Conservation (phyloP, 1,139 yeast species). For the Blastobotrys petasosporus region DNA sequence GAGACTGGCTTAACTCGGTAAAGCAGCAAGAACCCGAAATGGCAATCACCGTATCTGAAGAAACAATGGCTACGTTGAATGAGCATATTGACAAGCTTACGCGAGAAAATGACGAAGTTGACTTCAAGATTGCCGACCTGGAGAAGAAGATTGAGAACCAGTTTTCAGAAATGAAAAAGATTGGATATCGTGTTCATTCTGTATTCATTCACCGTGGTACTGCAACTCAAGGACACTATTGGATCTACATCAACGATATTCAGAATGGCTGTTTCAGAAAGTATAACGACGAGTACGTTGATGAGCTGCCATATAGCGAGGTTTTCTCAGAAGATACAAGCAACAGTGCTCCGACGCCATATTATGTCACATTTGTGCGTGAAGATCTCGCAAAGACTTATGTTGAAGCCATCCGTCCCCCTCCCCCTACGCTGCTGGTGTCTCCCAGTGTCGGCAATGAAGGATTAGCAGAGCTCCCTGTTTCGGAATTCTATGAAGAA, state of each 20-base stretch:
- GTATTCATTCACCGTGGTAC: conserved; percentile 94
- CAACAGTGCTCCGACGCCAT: conserved; percentile 86
- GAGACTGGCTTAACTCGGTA: conserved; percentile 44
- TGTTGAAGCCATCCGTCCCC: conserved; percentile 48
- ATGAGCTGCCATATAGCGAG: conserved; percentile 69
- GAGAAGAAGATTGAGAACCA: conserved; percentile 49
- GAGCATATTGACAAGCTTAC: conserved; percentile 26
- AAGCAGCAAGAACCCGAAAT: conserved; percentile 11
- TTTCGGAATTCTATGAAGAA: no score
- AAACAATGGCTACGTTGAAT: conserved; percentile 12
- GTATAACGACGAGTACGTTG: conserved; percentile 87
- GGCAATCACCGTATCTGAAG: conserved; percentile 13
- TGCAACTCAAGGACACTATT: conserved; percentile 93
- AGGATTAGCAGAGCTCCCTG: no score
- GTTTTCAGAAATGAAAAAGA: conserved; percentile 51
- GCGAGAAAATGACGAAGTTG: conserved; percentile 32
- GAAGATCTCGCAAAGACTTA: conserved; percentile 53
- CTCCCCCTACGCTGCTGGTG: no score
- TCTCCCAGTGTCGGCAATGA: no score
- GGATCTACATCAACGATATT: conserved; percentile 86
- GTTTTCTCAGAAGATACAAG: conserved; percentile 53
- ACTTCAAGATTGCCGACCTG: conserved; percentile 41
- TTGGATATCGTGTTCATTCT: conserved; percentile 82
- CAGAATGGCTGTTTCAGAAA: conserved; percentile 65
- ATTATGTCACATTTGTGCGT: conserved; percentile 77